Percentiles rank a stretch among this genome's conserved stretches.
These are phyloP conservation scores for Lotus japonicus DNA, from an alignment of 306 rosid species.

Conservation along the genomic window DNA sequence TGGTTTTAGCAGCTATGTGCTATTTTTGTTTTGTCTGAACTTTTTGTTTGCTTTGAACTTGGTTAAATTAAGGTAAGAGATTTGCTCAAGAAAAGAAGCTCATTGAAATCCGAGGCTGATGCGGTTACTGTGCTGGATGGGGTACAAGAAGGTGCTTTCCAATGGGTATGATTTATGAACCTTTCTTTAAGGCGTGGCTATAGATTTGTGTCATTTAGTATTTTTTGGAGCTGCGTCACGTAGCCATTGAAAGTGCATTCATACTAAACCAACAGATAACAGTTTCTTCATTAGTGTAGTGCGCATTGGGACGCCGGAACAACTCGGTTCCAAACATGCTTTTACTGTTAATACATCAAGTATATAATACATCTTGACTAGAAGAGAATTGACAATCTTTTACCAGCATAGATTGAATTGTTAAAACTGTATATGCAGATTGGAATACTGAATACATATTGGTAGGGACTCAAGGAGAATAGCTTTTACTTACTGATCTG, in stretches of 20 bases:
- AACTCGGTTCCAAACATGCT: no score
- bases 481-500: no score
- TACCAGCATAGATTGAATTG: background rate
- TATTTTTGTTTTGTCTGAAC: background rate
- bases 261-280: no score
- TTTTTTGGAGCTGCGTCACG: background rate
- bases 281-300: no score
- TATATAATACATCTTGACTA: background rate
- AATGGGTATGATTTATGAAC: slow-evolving; percentile 69
- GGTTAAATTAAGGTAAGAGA: slow-evolving; percentile 62
- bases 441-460: background rate
- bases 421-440: background rate
- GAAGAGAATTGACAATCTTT: slow-evolving; percentile 9
- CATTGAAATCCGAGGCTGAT: slow-evolving; percentile 42
- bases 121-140: slow-evolving; percentile 90
- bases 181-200: background rate
- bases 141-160: slow-evolving; percentile 89
- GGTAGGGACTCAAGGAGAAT: no score
- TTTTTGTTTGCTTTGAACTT: background rate
- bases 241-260: no score
- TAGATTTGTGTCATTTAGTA: background rate
- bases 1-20: background rate
- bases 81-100: slow-evolving; percentile 56
- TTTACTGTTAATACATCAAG: background rate
- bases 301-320: no score